Base-by-base conservation (phyloP, 2,329 filamentous ascomycete genomes). In the Fusarium irregulare region DNA sequence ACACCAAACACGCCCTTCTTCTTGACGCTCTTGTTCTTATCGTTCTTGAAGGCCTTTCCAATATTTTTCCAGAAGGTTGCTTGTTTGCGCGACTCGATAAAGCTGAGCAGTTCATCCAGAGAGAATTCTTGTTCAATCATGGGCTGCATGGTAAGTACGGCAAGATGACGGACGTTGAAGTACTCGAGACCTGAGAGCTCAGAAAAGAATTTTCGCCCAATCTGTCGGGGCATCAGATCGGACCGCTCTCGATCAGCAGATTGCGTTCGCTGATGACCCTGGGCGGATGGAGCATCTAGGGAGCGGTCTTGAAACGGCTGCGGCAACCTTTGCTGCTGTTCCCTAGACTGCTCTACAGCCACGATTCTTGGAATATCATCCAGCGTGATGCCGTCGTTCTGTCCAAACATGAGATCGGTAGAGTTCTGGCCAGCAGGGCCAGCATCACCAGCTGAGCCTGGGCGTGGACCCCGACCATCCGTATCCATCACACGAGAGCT, bases 11-110 rank as follows among this genome's bases (percentile, higher is more conserved):
- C 91, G 42, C 93, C 95, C 84, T 97, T 97, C 83, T 97, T 97
- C 83, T 97, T 97, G 72, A 88, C 87, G 32, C 82, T 87, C 79
- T 94, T 93, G 73, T 84, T 87, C 73, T 89, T 92, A 74, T 96
- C 92, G 72, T 93, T 93, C 80, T 95, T 96, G 80, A 98, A 97
- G 3, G 94, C 95, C 78, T 98, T 97, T 68, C 94, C 95, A 69
- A 99, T 94, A 75, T 98, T 98, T 79, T 95, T 96, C 96, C 96
- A 99, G 81, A 99, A 97, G 0, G 93, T 98, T 25, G 93, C 90
- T 67, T 87, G 85, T 73, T 97, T 97, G 76, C 93, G 91, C 4
- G 93, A 93, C 80, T 99, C 96, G 67, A 99, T 98, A 51, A 99
- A 89, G 66, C 93, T 90, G 16, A 98, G 87, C 3, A 99, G 85